Base-by-base conservation (phyloP, 148 eudicot genomes). In the Polygonum aviculare region DNA sequence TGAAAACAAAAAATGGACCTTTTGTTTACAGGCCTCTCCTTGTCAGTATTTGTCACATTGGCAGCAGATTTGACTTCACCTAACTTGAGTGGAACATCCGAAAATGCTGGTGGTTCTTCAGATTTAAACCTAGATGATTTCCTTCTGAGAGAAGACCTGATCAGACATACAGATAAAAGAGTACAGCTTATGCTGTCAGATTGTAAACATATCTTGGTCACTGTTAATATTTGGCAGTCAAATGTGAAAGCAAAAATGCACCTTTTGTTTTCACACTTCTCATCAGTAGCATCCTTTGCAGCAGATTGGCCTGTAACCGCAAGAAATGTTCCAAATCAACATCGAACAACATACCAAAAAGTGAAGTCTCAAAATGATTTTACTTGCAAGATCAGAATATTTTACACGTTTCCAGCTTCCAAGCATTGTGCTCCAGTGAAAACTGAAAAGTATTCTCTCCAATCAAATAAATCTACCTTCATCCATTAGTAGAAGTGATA, bases 181-280 rank as follows among this genome's bases (percentile, higher is more conserved):
- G 31, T 11, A 31, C 35, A 49, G 31, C 4, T 18, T 16, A n/a
- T 44, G 19, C 19, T 65, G 7, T 19, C 60, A 39, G 67, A 41
- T 67, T n/a, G 55, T 12, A 14, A 14, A 62, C 21, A 69, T 15
- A 70, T 55, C 1, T 38, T 74, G 4, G 52, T 72, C 35, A n/a
- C 5, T 67, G 19, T 38, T 16, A 36, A 41, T 14, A n/a, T 54
- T 33, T 67, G 12, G 16, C 2, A 12, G 41, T 35, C 9, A 12
- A 12, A 21, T 9, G 63, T 16, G 35, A 67, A 67, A 4, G 69
- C 6, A 76, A 22, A 18, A 38, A 76, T 72, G 26, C 22, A 93
- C 96, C 98, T 89, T 88, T 88, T 91, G 77, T 83, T 88, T 78
- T 85, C 88, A 45, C 81, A 83, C 36, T 73, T 93, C 55, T 83